Conservation (phyloP, 768 basidiomycete species). For the Phlebiopsis flavidoalba region DNA sequence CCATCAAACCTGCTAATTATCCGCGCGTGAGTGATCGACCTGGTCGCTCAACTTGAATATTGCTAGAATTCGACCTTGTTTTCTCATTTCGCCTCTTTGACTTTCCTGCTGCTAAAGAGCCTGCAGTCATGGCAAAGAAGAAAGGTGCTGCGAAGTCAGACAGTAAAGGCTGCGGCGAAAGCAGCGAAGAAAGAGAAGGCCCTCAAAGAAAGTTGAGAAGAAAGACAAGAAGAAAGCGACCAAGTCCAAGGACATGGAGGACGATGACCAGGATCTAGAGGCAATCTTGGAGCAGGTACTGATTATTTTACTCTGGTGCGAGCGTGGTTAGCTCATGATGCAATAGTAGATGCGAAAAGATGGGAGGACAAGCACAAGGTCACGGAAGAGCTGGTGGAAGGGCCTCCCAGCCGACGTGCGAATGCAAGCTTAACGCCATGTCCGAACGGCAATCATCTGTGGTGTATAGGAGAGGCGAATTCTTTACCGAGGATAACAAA, state of each 20-base stretch:
- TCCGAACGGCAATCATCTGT: constrained; percentile 76
- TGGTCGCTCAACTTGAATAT: background rate
- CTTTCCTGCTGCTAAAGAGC: background rate
- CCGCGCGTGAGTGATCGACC: background rate
- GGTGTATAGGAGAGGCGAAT: constrained; percentile 84
- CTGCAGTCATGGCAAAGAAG: constrained; percentile 46
- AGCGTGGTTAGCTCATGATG: constrained; percentile 2
- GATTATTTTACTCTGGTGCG: background rate
- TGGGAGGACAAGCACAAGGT: constrained; percentile 77
- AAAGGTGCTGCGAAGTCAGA: constrained; percentile 30
- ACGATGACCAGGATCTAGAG: constrained; percentile 77
- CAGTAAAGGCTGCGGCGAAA: constrained; percentile 40
- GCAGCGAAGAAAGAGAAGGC: constrained; percentile 65
- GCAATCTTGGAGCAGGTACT: constrained; percentile 74
- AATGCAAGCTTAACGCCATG: constrained; percentile 80
- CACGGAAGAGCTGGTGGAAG: constrained; percentile 80
- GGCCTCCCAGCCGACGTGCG: constrained; percentile 77
- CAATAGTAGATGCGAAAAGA: constrained; percentile 68
- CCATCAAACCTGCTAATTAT: background rate
- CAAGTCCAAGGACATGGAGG: constrained; percentile 50
- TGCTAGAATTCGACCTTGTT: background rate
- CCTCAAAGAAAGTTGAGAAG: constrained; percentile 59
- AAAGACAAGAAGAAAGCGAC: constrained; percentile 61
- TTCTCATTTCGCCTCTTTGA: background rate
- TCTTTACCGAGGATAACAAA: constrained; percentile 81